These are phyloP conservation scores for Marchantia paleacea DNA, from an alignment of 225 moss, liverwort and hornwort genomes.

Conservation along the genomic window DNA sequence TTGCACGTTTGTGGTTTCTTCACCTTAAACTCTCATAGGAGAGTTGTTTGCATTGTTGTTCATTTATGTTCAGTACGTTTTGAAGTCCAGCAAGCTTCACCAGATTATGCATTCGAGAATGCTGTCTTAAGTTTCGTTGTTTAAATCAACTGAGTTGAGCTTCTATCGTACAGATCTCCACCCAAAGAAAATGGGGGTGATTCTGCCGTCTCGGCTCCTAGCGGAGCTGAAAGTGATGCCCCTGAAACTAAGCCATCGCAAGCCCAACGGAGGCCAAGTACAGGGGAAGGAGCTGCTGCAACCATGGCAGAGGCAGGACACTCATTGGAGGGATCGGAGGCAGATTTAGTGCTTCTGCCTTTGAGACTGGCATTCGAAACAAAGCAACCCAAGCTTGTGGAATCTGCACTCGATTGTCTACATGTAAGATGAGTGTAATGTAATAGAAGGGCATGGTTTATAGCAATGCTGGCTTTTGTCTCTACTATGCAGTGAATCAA, in stretches of 20 bases:
- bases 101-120: background rate
- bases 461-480: background rate
- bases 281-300: conserved; percentile 94
- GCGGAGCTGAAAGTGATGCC: conserved; percentile 48
- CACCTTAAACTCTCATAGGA: background rate
- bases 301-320: conserved; percentile 92
- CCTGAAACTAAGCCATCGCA: conserved; percentile 41
- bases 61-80: background rate
- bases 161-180: conserved; percentile 42
- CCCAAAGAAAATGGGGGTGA: conserved; percentile 67
- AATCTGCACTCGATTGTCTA: conserved; percentile 91
- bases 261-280: conserved; percentile 65
- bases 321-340: conserved; percentile 85
- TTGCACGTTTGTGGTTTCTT: background rate
- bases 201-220: conserved; percentile 47
- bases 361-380: conserved; percentile 96
- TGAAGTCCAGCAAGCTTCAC: background rate
- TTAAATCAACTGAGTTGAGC: background rate
- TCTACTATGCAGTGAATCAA: background rate
- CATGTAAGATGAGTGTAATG: conserved; percentile 58
- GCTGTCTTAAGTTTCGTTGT: background rate
- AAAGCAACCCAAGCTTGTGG: conserved; percentile 93
- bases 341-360: conserved; percentile 91
- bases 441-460: background rate
- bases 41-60: background rate